A percentile compares a stretch with the other conserved stretches of the same genome.
These are phyloP conservation scores for Picochlorum sp. DNA, from an alignment of 139 green algal species.

Conservation along the genomic window DNA sequence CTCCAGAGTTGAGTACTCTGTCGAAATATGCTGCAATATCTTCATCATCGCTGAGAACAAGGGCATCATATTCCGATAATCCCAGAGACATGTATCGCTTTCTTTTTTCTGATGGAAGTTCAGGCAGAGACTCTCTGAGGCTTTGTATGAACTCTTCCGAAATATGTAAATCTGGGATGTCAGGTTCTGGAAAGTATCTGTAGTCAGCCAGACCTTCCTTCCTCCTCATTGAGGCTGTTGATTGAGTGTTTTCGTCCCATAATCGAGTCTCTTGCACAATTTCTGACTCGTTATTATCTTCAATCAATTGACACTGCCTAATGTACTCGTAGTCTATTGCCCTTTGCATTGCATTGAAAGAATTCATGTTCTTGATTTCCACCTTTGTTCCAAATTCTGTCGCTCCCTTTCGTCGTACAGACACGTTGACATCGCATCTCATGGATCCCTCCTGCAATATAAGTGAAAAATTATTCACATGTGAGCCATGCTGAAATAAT, in stretches of 20 bases:
- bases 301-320: slow-evolving; percentile 59
- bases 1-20: slow-evolving; percentile 48
- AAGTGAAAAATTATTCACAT: neutral
- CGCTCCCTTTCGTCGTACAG: slow-evolving; percentile 45
- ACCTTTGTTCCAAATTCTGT: slow-evolving; percentile 86
- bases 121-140: slow-evolving; percentile 48
- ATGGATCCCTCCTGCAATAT: slow-evolving; percentile 66
- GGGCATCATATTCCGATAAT: slow-evolving; percentile 63
- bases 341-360: slow-evolving; percentile 87
- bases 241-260: slow-evolving; percentile 79
- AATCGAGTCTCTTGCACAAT: slow-evolving; percentile 91
- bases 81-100: slow-evolving; percentile 58
- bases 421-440: slow-evolving; percentile 92
- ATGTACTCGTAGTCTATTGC: slow-evolving; percentile 91
- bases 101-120: slow-evolving; percentile 69
- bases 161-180: slow-evolving; percentile 71
- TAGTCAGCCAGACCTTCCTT: slow-evolving; percentile 98
- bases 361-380: slow-evolving; percentile 99
- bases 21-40: slow-evolving; percentile 67
- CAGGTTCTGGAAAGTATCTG: slow-evolving; percentile 96
- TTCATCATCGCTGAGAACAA: slow-evolving; percentile 76
- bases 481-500: neutral
- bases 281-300: slow-evolving; percentile 49
- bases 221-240: slow-evolving; percentile 72
- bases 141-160: slow-evolving; percentile 37